These are phyloP conservation scores for Colletotrichum destructivum DNA, from an alignment of 2,329 filamentous ascomycete species.

Conservation along the genomic window DNA sequence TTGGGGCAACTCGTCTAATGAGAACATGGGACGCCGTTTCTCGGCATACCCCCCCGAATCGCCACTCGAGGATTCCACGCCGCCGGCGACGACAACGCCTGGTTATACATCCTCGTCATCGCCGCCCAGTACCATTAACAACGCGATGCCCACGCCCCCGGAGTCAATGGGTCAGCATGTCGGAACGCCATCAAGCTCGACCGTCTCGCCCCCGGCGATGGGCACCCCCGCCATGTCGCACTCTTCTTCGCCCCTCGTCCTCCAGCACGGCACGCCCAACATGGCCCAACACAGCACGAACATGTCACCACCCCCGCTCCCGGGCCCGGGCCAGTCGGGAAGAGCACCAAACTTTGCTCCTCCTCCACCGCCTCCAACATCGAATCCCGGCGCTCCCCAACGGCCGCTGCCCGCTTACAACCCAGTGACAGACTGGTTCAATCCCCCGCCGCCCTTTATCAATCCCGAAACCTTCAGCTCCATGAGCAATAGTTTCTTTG, in stretches of 20 bases:
- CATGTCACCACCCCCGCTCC: constrained; percentile 49
- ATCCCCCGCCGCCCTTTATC: constrained; percentile 66
- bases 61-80: constrained; percentile 53
- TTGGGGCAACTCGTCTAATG: constrained; percentile 72
- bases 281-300: constrained; percentile 45
- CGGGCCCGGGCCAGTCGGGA: constrained; percentile 44
- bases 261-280: constrained; percentile 30
- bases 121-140: constrained; percentile 40
- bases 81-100: constrained; percentile 49
- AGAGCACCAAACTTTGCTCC: constrained; percentile 57
- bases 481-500: constrained; percentile 60
- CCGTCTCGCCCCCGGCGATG: constrained; percentile 36
- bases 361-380: constrained; percentile 55
- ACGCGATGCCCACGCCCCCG: constrained; percentile 59
- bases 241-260: constrained; percentile 50
- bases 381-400: constrained; percentile 51
- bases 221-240: constrained; percentile 48
- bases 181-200: constrained; percentile 31
- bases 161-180: constrained; percentile 56
- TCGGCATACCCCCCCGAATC: constrained; percentile 76
- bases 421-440: constrained; percentile 66
- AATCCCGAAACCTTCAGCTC: constrained; percentile 66
- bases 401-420: constrained; percentile 60
- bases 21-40: constrained; percentile 70
- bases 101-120: constrained; percentile 45